These are phyloP conservation scores for Verticillium dahliae DNA, from an alignment of 2,329 filamentous ascomycete genomes.

Conservation along the genomic window DNA sequence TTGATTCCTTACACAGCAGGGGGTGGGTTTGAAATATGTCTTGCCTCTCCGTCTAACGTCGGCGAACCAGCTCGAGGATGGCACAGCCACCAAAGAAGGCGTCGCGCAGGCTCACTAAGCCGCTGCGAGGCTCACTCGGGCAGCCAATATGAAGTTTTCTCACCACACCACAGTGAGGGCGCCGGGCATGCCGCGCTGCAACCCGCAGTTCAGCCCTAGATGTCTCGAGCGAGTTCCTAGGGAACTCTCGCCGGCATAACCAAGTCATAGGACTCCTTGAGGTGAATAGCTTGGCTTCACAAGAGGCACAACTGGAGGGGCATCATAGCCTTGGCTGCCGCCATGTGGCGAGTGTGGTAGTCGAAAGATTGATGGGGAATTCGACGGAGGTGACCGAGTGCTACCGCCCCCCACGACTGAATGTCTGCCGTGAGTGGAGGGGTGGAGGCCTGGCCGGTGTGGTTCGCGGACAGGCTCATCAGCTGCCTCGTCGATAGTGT, in stretches of 20 bases:
- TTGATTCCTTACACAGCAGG: not conserved
- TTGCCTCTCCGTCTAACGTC: not conserved
- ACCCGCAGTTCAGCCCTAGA: not conserved
- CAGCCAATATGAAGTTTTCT: not conserved
- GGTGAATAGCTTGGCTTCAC: not conserved
- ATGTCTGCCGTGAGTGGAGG: not conserved
- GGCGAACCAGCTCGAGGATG: not conserved
- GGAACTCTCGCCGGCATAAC: not conserved
- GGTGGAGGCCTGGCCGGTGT: not conserved
- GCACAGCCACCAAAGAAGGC: not conserved
- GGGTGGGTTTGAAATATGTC: not conserved
- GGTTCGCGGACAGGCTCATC: not conserved
- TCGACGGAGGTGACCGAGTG: not conserved
- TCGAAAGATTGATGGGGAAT: not conserved
- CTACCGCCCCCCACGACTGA: not conserved
- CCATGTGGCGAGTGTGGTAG: not conserved
- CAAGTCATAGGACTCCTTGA: not conserved
- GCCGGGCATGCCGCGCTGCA: not conserved
- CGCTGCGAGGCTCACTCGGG: not conserved
- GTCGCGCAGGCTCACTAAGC: not conserved
- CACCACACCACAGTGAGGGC: not conserved
- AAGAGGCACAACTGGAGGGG: not conserved
- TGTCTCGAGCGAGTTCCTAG: not conserved
- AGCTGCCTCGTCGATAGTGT: not conserved
- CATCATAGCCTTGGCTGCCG: not conserved